phyloP scores from a whole-genome alignment of 441 rosid species.

The Aleurites moluccanus region DNA sequence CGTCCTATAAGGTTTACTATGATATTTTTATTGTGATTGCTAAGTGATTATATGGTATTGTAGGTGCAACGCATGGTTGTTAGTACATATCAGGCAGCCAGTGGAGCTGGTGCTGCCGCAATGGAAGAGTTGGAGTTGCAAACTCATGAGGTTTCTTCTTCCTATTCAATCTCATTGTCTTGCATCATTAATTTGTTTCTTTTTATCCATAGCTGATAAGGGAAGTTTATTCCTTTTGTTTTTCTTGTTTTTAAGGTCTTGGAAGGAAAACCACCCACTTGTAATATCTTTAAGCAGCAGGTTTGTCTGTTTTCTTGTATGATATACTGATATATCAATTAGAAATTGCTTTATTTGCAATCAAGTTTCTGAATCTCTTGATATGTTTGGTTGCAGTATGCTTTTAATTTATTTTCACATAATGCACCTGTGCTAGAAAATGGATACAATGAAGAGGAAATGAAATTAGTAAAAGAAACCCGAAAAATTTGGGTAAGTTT shows the following conservation, averaged over 20 bases:
- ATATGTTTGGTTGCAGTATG: slow-evolving; percentile 60
- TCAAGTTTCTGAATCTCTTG: slow-evolving; percentile 3
- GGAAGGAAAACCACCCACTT: slow-evolving; percentile 84
- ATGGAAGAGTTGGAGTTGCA: slow-evolving; percentile 97
- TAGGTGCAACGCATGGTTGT: slow-evolving; percentile 95
- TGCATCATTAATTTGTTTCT: slow-evolving; percentile 6
- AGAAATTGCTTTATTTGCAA: background rate
- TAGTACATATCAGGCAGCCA: slow-evolving; percentile 98
- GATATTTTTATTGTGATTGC: no score
- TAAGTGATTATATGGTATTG: slow-evolving; percentile 8
- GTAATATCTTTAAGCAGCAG: slow-evolving; percentile 78
- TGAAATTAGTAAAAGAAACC: slow-evolving; percentile 91
- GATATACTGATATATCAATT: background rate
- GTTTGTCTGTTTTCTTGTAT: slow-evolving; percentile 33
- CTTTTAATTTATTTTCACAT: slow-evolving; percentile 94
- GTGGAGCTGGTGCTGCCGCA: slow-evolving; percentile 99
- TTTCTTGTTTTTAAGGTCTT: slow-evolving; percentile 52
- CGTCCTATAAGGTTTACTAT: background rate
- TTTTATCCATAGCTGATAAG: background rate
- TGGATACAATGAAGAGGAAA: slow-evolving; percentile 99
- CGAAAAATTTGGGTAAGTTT: slow-evolving; percentile 87
- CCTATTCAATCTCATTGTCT: slow-evolving; percentile 2
- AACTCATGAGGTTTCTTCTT: slow-evolving; percentile 81
- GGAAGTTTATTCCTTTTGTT: slow-evolving; percentile 9
- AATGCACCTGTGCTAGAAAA: slow-evolving; percentile 79